These are phyloP conservation scores for Mycena alexandri DNA, from an alignment of 768 basidiomycete species.

Conservation along the genomic window DNA sequence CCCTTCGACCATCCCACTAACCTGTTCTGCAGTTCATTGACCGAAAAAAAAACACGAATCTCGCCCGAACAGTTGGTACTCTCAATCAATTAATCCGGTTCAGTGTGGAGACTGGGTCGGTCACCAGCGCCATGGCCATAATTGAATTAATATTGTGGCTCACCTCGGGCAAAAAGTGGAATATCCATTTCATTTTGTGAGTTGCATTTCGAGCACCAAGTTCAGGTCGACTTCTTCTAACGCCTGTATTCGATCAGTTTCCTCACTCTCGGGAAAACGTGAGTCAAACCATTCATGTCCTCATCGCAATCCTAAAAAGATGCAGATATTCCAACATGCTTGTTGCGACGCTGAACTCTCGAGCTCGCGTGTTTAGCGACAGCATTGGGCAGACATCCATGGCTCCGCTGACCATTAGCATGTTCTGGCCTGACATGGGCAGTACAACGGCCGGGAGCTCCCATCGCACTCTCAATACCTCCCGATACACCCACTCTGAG, in stretches of 20 bases:
- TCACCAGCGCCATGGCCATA: conserved; percentile 26
- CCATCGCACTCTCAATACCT: too few relatives aligned
- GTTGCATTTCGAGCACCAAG: neutral
- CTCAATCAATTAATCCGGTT: conserved; percentile 38
- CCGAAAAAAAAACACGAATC: neutral
- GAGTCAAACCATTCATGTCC: neutral
- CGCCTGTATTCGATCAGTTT: conserved; percentile 22
- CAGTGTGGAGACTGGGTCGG: conserved; percentile 33
- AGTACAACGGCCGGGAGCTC: too few relatives aligned
- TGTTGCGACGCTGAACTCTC: conserved; percentile 29
- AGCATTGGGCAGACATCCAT: neutral
- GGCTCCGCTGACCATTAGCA: too few relatives aligned
- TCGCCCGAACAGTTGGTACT: conserved; percentile 39
- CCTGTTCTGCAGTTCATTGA: conserved; percentile 30
- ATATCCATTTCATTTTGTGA: conserved; percentile 38
- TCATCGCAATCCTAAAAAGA: neutral
- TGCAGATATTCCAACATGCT: conserved; percentile 32
- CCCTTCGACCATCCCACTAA: too few relatives aligned
- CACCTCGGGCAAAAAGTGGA: conserved; percentile 24
- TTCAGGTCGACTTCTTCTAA: neutral
- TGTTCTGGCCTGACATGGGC: too few relatives aligned
- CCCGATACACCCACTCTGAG: too few relatives aligned
- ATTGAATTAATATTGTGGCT: conserved; percentile 32
- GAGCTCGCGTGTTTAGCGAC: neutral
- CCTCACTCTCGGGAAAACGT: conserved; percentile 33